A percentile compares a stretch with the other conserved stretches of the same genome.
phyloP scores from a whole-genome alignment of 331 rosid species.

The Spiraea crenata region DNA sequence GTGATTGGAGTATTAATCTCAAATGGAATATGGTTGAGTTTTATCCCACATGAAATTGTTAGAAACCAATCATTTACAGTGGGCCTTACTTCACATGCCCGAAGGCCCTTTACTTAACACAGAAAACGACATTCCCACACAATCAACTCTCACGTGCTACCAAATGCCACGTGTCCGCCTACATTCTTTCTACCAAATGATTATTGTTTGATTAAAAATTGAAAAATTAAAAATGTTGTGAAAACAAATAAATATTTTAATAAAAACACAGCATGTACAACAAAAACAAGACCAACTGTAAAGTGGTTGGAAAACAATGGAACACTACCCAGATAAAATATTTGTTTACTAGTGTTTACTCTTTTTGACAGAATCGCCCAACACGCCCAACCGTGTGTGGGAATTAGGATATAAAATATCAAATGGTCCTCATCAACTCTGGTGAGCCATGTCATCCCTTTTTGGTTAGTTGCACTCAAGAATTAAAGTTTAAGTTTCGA shows the following conservation, averaged over 20 bases:
- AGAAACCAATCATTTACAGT: conserved; percentile 18
- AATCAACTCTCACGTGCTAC: conserved; percentile 1
- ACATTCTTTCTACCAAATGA: neutral
- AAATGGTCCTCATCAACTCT: no score
- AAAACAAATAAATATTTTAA: neutral
- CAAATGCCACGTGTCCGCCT: neutral
- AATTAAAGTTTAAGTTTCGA: no score
- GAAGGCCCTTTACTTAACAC: neutral
- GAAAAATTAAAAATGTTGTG: no score
- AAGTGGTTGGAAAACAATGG: conserved; percentile 3
- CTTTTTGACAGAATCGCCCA: neutral
- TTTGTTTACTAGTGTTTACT: neutral
- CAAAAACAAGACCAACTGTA: neutral
- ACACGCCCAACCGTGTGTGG: no score
- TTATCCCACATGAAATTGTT: no score
- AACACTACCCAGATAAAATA: neutral
- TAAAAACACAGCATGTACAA: neutral
- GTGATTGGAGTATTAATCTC: neutral
- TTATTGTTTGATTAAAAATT: neutral
- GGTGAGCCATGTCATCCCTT: no score
- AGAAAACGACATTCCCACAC: neutral
- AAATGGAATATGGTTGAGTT: neutral
- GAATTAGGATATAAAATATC: no score
- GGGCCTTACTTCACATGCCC: conserved; percentile 28
- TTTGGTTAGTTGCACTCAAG: no score